Base-by-base conservation (phyloP, 1,139 yeast genomes). In the Meyerozyma athensensis region DNA sequence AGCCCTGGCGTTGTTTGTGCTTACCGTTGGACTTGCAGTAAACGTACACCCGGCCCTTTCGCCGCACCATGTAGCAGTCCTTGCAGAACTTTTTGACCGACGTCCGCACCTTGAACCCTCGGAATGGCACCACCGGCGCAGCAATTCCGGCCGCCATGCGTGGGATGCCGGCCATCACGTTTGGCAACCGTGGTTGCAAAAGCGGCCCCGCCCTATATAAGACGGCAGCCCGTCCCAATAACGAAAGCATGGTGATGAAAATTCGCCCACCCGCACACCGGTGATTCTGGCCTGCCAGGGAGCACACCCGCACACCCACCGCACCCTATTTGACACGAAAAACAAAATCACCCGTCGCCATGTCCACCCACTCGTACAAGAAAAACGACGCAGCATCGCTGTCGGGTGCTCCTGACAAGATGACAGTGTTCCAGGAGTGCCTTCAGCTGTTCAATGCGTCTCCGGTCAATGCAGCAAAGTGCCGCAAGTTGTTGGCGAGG, bases 1-100 rank as follows among this genome's bases (percentile, higher is more conserved):
- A 90, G 48, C 96, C 96, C 65, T 90, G 97, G 65, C 97, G 86
- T 63, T 92, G 98, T 66, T 92, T 92, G 64, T 92, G 98, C 63
- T 87, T 87, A 45, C 90, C 89, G 60, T 89, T 87, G 34, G 92
- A 71, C 60, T 90, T 90, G 70, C 97, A 92, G 59, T 86, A 84
- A 30, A 90, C 96, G 50, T 86, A 89, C 18, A 89, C 94, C 54
- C 95, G 74, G 26, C 97, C 97, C 65, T 89, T 90, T 65, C 97
- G 81, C 64, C 94, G 83, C 12, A 92, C 96, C 65, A 86, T 74
- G 58, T 89, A 90, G 59, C 98, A 92, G 57, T 87, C 94, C 37
- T 81, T 74, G 61, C 97, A 92, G 61, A 86, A 83, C 68, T 85
- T 89, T 69, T 89, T 89, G 40, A 92, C 95, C 1, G 97, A 78